Conservation (phyloP, 495 filamentous ascomycete genomes). For the Annulohypoxylon moriforme region DNA sequence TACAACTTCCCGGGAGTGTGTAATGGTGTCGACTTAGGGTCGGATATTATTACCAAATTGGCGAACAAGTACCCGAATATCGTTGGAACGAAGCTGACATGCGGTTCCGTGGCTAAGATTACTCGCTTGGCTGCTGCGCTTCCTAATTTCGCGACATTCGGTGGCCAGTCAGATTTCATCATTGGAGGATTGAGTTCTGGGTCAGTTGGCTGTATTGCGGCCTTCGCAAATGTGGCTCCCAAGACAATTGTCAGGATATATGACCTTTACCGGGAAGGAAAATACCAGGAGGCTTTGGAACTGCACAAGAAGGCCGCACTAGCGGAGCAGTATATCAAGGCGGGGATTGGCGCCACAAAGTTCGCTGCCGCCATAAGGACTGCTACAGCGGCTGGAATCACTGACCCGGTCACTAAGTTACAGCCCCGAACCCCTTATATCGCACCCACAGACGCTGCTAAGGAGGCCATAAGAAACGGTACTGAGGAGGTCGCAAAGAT, state of each 20-base stretch:
- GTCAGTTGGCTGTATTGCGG: background rate
- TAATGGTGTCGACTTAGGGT: slow-evolving; percentile 16
- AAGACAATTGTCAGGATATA: background rate
- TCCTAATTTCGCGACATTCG: background rate
- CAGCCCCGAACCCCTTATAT: background rate
- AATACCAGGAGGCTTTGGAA: background rate
- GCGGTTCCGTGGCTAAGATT: background rate
- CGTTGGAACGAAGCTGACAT: background rate
- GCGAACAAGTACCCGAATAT: background rate
- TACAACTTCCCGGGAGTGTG: slow-evolving; percentile 29
- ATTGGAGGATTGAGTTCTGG: background rate
- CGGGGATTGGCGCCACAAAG: background rate
- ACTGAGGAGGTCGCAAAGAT: slow-evolving; percentile 1
- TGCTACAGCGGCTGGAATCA: background rate
- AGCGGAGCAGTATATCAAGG: background rate
- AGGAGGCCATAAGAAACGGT: slow-evolving; percentile 1
- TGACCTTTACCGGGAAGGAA: background rate
- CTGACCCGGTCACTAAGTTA: background rate
- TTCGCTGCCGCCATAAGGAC: background rate
- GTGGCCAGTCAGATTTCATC: background rate
- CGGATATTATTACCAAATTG: slow-evolving; percentile 13
- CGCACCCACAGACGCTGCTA: background rate
- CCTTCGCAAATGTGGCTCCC: background rate
- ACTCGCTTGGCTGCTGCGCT: background rate
- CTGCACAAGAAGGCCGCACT: background rate